Percentiles rank a stretch among this genome's conserved stretches.
phyloP scores from a whole-genome alignment of 2,329 filamentous ascomycete species.

The Fusarium xyrophilum region DNA sequence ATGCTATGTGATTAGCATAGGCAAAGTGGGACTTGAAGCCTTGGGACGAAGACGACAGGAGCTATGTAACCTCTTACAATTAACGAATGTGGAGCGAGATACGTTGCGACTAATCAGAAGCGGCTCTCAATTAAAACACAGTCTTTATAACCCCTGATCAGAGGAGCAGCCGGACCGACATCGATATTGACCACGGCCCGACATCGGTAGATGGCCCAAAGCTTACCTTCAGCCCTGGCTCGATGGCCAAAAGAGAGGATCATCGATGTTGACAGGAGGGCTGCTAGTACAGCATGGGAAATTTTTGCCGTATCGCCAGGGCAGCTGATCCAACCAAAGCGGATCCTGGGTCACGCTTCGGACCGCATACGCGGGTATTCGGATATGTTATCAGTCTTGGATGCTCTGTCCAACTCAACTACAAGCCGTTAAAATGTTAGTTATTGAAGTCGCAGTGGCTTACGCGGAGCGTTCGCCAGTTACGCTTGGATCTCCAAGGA shows the following conservation, averaged over 20 bases:
- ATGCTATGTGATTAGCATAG: not conserved
- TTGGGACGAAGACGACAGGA: not conserved
- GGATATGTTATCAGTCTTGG: not conserved
- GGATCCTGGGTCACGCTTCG: not conserved
- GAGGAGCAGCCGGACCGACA: no score
- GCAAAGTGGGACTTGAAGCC: not conserved
- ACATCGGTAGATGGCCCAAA: no score
- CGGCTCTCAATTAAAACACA: not conserved
- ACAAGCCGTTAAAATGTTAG: accelerated
- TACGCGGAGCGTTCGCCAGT: not conserved
- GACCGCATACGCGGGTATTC: accelerated
- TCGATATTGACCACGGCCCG: not conserved
- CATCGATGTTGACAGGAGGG: no score
- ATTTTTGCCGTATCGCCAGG: accelerated
- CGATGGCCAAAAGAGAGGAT: accelerated
- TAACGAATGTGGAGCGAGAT: not conserved
- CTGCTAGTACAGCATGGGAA: not conserved
- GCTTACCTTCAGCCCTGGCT: not conserved
- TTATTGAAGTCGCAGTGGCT: not conserved
- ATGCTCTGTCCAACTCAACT: no score
- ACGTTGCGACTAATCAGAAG: not conserved
- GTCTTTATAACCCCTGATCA: not conserved
- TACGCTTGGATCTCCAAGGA: not conserved
- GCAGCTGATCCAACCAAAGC: not conserved
- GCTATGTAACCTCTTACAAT: not conserved